Percentiles rank a stretch among this genome's conserved stretches.
These are phyloP conservation scores for Phoma herbarum DNA, from an alignment of 2,329 filamentous ascomycete genomes.

Conservation along the genomic window DNA sequence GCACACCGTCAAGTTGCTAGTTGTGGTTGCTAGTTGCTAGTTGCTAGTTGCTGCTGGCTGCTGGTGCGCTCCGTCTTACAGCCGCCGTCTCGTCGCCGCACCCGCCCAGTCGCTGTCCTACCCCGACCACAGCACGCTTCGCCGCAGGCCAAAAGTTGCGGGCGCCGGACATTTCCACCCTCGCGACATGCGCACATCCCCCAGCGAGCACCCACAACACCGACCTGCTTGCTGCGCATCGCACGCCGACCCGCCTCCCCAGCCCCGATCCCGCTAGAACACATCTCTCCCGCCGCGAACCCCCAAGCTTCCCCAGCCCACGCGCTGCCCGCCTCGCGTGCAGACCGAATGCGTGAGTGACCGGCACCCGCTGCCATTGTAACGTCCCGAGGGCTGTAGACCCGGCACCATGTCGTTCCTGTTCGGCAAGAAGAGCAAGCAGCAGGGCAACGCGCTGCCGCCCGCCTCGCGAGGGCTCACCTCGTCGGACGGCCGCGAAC, in stretches of 20 bases:
- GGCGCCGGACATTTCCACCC: constrained; percentile 6
- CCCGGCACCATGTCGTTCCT: constrained; percentile 60
- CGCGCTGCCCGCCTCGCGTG: constrained; percentile 18
- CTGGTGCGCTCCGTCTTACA: constrained; percentile 3
- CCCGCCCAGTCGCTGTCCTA: constrained; percentile 12
- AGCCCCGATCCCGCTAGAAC: constrained; percentile 16
- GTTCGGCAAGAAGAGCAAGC: constrained; percentile 59
- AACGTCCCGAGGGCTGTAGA: constrained; percentile 32
- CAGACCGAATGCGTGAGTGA: constrained; percentile 47
- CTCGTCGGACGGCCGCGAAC: constrained; percentile 60
- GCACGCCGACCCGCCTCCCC: constrained; percentile 18
- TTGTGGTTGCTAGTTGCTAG: background rate
- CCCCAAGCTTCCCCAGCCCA: background rate
- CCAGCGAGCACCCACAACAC: constrained; percentile 2
- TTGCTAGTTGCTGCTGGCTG: background rate
- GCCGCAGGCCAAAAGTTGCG: constrained; percentile 11
- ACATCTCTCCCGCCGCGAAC: background rate
- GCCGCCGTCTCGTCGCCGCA: constrained; percentile 6
- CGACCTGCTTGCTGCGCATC: constrained; percentile 1
- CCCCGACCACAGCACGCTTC: constrained; percentile 11
- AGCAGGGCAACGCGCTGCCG: constrained; percentile 56
- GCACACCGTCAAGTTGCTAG: background rate
- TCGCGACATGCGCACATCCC: constrained; percentile 14
- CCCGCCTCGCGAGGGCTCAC: constrained; percentile 65
- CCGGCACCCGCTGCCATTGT: constrained; percentile 32